Evolutionary conservation across 1,284 basidiomycete genomes (phyloP).

Genomic region (Ceratobasidium sp.): DNA sequence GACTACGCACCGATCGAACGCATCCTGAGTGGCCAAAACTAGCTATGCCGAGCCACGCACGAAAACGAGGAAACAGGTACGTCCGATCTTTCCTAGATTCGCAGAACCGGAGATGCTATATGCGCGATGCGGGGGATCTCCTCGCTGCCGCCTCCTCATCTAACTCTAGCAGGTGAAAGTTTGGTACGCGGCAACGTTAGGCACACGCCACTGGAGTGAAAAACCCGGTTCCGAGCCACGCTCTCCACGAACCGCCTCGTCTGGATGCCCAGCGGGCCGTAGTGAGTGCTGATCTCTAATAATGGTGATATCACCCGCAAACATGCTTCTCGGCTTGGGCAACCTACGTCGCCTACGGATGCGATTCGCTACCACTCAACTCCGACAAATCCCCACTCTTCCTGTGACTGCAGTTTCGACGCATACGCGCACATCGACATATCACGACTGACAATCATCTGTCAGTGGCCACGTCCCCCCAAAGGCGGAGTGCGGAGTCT

Average conservation of each 20-base stretch:
- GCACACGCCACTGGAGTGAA: too few species aligned
- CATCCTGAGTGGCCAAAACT: too few species aligned
- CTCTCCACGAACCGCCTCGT: neutral
- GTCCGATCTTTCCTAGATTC: too few species aligned
- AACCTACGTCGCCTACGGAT: neutral
- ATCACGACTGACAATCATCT: neutral
- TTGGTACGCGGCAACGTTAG: too few species aligned
- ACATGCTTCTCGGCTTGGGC: neutral
- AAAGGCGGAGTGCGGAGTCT: slow-evolving; percentile 35
- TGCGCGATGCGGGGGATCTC: too few species aligned
- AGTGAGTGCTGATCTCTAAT: neutral
- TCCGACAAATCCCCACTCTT: neutral
- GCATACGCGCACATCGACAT: neutral
- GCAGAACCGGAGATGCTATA: too few species aligned
- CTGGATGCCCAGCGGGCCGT: neutral
- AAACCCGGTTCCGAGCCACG: slow-evolving; percentile 5
- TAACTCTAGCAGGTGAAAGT: too few species aligned
- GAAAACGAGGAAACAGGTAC: too few species aligned
- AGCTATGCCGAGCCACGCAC: too few species aligned
- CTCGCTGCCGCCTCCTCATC: too few species aligned
- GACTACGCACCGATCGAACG: too few species aligned
- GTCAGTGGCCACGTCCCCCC: neutral
- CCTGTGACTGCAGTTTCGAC: neutral
- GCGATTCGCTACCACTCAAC: slow-evolving; percentile 2
- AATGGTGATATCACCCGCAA: neutral